Conservation (phyloP, 805 yeast genomes). For the Torulaspora quercuum region DNA sequence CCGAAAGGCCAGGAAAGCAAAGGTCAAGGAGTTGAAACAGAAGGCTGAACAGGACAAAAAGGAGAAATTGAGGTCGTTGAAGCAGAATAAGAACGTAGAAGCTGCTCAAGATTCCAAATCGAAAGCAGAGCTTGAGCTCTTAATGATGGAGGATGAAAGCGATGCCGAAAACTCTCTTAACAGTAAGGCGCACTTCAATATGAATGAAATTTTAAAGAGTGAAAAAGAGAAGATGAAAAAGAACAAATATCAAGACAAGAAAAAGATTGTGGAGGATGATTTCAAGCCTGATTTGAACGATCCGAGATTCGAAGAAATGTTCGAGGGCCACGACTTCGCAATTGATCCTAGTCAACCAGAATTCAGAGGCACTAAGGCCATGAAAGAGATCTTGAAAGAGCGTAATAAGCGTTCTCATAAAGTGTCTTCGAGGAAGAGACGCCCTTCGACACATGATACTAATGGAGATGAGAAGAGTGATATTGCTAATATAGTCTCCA, state of each 20-base stretch:
- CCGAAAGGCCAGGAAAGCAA: conserved; percentile 77
- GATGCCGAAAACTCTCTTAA: conserved; percentile 35
- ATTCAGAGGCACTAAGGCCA: conserved; percentile 80
- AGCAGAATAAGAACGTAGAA: conserved; percentile 23
- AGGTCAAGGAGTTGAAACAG: conserved; percentile 58
- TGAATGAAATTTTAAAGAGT: conserved; percentile 72
- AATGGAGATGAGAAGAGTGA: conserved; percentile 11
- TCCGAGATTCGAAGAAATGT: conserved; percentile 79
- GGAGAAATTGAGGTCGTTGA: conserved; percentile 38
- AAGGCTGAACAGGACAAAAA: conserved; percentile 51
- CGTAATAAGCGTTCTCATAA: conserved; percentile 51
- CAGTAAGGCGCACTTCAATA: conserved; percentile 62
- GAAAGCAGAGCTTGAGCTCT: conserved; percentile 68
- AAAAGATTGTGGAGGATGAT: conserved; percentile 50
- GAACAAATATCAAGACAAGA: conserved; percentile 44
- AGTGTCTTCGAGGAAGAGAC: conserved; percentile 24
- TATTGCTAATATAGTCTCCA: conserved; percentile 42
- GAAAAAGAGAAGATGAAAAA: conserved; percentile 61
- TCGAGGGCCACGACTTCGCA: conserved; percentile 84
- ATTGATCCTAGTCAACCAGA: conserved; percentile 93
- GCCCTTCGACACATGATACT: conserved; percentile 6
- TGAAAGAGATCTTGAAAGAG: conserved; percentile 78
- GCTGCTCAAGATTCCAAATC: conserved; percentile 37
- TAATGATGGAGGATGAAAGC: conserved; percentile 62
- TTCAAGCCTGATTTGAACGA: conserved; percentile 74